phyloP scores from a whole-genome alignment of 371 early-diverging fungal species.

The Rhizopus sp. region DNA sequence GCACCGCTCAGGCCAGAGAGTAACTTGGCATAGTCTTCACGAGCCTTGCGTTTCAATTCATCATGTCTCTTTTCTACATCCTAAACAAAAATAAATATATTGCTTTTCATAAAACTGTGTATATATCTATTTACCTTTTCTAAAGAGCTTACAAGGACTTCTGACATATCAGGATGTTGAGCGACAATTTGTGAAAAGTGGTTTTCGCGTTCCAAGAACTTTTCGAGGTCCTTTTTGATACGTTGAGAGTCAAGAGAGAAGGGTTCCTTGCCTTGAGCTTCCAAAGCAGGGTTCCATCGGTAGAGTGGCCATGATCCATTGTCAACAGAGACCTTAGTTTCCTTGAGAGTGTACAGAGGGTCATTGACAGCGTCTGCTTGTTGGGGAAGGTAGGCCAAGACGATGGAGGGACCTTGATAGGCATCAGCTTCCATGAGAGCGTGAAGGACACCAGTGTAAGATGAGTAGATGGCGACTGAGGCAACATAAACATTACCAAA shows the following conservation, averaged over 20 bases:
- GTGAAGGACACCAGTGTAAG: conserved; percentile 85
- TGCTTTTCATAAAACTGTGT: not conserved
- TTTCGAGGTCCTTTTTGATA: conserved; percentile 78
- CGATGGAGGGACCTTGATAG: conserved; percentile 87
- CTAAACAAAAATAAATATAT: conserved; percentile 19
- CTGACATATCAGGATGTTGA: conserved; percentile 64
- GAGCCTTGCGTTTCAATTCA: conserved; percentile 52
- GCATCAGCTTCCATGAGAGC: conserved; percentile 89
- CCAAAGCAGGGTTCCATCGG: conserved; percentile 84
- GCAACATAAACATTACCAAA: conserved; percentile 90
- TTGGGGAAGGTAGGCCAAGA: conserved; percentile 85
- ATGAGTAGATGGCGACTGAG: conserved; percentile 83
- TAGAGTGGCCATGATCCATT: conserved; percentile 92
- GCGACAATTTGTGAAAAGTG: conserved; percentile 74
- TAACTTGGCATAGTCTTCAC: conserved; percentile 70
- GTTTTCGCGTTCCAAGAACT: conserved; percentile 83
- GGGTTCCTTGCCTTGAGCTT: conserved; percentile 60
- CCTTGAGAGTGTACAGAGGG: conserved; percentile 76
- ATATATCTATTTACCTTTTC: conserved; percentile 43
- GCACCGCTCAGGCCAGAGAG: conserved; percentile 67
- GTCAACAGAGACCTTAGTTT: conserved; percentile 89
- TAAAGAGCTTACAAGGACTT: conserved; percentile 50
- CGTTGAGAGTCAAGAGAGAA: conserved; percentile 86
- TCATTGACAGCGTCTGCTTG: conserved; percentile 30
- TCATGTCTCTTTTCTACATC: conserved; percentile 56